A percentile compares a stretch with the other conserved stretches of the same genome.
phyloP scores from a whole-genome alignment of 768 basidiomycete species.

The Ramaria sp. region DNA sequence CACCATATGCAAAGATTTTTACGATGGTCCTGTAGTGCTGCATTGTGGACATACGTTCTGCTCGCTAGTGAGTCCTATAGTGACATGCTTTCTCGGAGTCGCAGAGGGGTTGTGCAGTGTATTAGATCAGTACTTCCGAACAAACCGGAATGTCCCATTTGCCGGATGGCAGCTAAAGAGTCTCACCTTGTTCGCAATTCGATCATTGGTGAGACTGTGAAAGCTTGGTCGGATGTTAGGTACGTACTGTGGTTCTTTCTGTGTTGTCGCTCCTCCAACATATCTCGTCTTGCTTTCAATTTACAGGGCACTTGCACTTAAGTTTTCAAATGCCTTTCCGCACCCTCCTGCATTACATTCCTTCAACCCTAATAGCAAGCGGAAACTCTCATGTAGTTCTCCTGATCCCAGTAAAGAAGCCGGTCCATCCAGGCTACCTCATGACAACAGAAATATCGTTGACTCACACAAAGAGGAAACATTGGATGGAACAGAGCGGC shows the following conservation, averaged over 20 bases:
- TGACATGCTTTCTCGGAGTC: not conserved
- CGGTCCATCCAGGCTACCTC: not conserved
- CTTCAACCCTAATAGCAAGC: not conserved
- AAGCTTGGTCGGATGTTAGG: slow-evolving; percentile 67
- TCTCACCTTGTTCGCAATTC: slow-evolving; percentile 55
- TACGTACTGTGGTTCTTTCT: slow-evolving; percentile 18
- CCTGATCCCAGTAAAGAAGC: not conserved
- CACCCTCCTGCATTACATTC: not conserved
- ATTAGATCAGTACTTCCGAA: slow-evolving; percentile 15
- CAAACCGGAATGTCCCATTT: slow-evolving; percentile 64
- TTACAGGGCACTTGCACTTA: slow-evolving; percentile 33
- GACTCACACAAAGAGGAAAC: not conserved
- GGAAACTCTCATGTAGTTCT: not conserved
- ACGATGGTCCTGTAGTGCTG: slow-evolving; percentile 61
- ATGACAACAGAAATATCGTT: not conserved
- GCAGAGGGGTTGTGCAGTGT: not conserved
- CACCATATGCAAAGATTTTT: slow-evolving; percentile 66
- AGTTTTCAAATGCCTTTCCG: slow-evolving; percentile 24
- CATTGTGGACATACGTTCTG: slow-evolving; percentile 77
- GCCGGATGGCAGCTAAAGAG: slow-evolving; percentile 43
- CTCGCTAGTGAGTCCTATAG: slow-evolving; percentile 48
- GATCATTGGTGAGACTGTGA: slow-evolving; percentile 57
- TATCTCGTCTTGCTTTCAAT: not conserved
- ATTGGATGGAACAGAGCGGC: not conserved
- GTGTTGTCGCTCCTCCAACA: not conserved